Percentiles rank a stretch among this genome's conserved stretches.
These are phyloP conservation scores for Collybia nuda DNA, from an alignment of 768 basidiomycete species.

Conservation along the genomic window DNA sequence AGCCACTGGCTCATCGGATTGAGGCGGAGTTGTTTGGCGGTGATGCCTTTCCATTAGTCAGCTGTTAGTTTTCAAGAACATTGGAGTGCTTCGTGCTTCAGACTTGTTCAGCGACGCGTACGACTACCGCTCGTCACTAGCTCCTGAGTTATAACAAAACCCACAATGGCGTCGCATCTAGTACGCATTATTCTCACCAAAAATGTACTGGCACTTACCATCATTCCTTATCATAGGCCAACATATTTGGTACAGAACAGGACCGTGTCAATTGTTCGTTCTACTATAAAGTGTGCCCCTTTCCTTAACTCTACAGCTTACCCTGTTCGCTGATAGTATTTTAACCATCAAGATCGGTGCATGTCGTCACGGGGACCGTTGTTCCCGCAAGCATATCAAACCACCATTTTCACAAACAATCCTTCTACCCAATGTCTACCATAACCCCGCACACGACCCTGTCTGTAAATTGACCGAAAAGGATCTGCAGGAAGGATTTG, in stretches of 20 bases:
- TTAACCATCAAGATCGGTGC: constrained; percentile 80
- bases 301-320: neutral
- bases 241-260: constrained; percentile 94
- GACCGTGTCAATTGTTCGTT: constrained; percentile 99
- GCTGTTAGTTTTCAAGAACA: neutral
- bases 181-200: constrained; percentile 35
- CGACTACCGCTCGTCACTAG: too few species aligned
- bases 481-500: constrained; percentile 89
- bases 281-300: constrained; percentile 81
- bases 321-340: constrained; percentile 9
- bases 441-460: constrained; percentile 95
- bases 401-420: constrained; percentile 98
- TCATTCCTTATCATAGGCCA: constrained; percentile 52
- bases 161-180: constrained; percentile 72
- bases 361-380: constrained; percentile 96
- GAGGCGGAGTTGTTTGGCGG: neutral
- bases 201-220: neutral
- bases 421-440: constrained; percentile 94
- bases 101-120: too few species aligned
- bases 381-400: constrained; percentile 97
- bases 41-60: neutral
- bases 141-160: neutral
- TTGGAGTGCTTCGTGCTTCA: too few species aligned
- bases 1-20: too few species aligned
- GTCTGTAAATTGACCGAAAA: constrained; percentile 85